Conservation (phyloP, 2,329 filamentous ascomycete genomes). For the Trichoderma sp. region DNA sequence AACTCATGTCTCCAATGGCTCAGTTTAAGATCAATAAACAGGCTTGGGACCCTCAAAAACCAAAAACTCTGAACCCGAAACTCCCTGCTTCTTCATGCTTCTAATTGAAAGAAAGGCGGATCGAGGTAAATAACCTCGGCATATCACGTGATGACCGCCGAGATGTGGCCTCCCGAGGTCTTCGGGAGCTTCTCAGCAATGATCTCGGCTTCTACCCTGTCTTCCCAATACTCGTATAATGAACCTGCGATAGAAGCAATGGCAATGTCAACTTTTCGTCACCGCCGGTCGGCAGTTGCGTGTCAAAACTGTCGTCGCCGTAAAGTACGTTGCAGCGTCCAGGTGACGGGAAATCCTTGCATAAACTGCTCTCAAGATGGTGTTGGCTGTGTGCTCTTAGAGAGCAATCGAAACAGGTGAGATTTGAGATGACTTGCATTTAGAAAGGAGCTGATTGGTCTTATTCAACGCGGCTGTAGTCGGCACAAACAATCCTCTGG, state of each 20-base stretch:
- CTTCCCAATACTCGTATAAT: background rate
- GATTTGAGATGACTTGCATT: background rate
- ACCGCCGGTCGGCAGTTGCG: constrained; percentile 1
- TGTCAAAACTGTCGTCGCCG: constrained; percentile 9
- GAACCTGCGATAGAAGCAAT: background rate
- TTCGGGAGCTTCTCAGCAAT: background rate
- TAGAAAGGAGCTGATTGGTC: background rate
- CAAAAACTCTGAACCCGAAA: background rate
- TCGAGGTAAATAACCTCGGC: background rate
- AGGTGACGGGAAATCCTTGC: background rate
- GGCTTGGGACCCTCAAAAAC: background rate
- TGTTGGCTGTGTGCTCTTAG: background rate
- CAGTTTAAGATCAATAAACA: background rate
- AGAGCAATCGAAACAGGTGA: background rate
- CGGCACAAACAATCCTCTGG: background rate
- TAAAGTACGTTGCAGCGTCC: constrained; percentile 6
- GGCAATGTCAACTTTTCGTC: background rate
- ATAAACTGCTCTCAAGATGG: background rate
- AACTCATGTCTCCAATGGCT: background rate
- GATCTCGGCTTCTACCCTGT: background rate
- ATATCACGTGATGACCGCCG: background rate
- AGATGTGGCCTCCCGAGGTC: background rate
- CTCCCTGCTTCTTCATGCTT: background rate
- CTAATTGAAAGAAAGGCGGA: background rate
- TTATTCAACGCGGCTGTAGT: background rate